These are phyloP conservation scores for Rhododendron kiyosumense DNA, from an alignment of 148 eudicot species.

Conservation along the genomic window DNA sequence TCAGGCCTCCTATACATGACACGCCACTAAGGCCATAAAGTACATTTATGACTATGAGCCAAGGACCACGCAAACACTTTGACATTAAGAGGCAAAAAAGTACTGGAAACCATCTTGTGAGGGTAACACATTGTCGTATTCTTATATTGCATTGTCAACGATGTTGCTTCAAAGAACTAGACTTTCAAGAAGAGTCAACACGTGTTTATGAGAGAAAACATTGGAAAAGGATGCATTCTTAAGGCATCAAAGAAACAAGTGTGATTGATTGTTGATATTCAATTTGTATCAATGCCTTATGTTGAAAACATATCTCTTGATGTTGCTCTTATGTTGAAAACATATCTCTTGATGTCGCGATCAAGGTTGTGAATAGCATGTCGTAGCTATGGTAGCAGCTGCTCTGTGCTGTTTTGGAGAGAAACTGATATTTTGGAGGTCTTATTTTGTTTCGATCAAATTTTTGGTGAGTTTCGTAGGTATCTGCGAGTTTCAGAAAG, in stretches of 20 bases:
- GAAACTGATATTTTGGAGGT: not conserved
- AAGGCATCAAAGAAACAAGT: not conserved
- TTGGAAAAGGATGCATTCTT: not conserved
- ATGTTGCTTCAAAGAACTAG: not conserved
- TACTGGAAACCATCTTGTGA: not conserved
- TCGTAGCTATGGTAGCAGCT: not conserved
- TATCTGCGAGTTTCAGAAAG: not conserved
- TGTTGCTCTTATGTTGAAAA: not conserved
- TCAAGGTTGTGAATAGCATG: not conserved
- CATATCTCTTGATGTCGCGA: not conserved
- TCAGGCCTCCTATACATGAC: not conserved
- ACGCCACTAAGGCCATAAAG: not conserved
- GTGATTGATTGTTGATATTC: not conserved
- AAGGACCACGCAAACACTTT: not conserved
- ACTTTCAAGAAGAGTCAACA: not conserved
- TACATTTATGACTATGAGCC: not conserved
- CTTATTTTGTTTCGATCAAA: not conserved
- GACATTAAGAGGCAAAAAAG: not conserved
- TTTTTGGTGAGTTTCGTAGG: not conserved
- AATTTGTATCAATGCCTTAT: not conserved
- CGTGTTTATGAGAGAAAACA: not conserved
- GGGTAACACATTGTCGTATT: not conserved
- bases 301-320: not conserved
- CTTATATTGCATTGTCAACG: not conserved
- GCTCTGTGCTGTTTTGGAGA: not conserved